Conservation (phyloP, 2,329 filamentous ascomycete species). For the Sclerotinia minor region DNA sequence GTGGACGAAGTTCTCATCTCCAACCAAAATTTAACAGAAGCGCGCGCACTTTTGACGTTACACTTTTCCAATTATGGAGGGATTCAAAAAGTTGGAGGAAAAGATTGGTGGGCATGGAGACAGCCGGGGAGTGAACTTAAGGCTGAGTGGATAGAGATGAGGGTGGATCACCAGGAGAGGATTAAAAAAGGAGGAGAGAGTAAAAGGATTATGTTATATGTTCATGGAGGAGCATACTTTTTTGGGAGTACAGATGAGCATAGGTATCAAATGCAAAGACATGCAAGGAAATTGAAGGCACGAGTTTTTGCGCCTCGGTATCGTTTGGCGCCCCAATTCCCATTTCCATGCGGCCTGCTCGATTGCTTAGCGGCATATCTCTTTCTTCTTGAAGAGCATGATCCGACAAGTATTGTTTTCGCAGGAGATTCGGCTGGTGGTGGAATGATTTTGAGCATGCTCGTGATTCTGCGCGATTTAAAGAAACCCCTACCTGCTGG, state of each 20-base stretch:
- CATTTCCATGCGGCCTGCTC: constrained; percentile 88
- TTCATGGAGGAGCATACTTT: constrained; percentile 93
- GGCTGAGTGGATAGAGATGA: constrained; percentile 98
- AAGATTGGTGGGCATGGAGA: constrained; percentile 88
- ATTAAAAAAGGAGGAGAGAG: constrained; percentile 60
- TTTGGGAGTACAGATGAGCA: constrained; percentile 96
- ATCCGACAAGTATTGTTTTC: constrained; percentile 78
- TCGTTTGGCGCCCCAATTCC: constrained; percentile 87
- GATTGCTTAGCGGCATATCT: constrained; percentile 90
- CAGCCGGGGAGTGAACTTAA: constrained; percentile 64
- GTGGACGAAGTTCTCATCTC: constrained; percentile 68
- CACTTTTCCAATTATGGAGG: constrained; percentile 83
- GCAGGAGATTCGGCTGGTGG: constrained; percentile 93
- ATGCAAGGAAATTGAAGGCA: constrained; percentile 66
- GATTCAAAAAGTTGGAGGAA: constrained; percentile 73
- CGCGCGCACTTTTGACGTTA: constrained; percentile 66
- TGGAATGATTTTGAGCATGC: constrained; percentile 79
- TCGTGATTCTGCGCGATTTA: constrained; percentile 80
- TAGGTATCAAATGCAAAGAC: constrained; percentile 95
- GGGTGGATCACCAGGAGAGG: constrained; percentile 72
- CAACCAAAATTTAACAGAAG: constrained; percentile 59
- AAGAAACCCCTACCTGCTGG: constrained; percentile 84
- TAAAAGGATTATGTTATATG: constrained; percentile 83
- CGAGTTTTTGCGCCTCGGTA: constrained; percentile 57
- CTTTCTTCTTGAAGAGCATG: constrained; percentile 72